phyloP scores from a whole-genome alignment of 2,329 filamentous ascomycete genomes.

The Aspergillus proliferans region DNA sequence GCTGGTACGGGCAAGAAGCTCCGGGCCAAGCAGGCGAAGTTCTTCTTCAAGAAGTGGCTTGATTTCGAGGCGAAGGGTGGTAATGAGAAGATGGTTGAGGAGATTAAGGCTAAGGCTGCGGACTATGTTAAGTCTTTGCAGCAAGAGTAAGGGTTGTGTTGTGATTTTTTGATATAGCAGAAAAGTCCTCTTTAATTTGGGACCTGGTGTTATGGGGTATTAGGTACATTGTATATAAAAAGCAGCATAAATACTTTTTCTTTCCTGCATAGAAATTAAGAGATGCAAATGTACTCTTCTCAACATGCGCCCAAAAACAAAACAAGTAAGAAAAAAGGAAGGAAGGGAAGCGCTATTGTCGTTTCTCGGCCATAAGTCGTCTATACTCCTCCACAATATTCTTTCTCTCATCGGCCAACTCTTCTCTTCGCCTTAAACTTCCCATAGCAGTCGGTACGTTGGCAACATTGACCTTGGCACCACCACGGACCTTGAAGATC shows the following conservation, averaged over 20 bases:
- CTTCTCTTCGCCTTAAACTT: constrained; percentile 65
- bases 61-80: constrained; percentile 76
- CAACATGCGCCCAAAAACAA: neutral
- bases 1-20: constrained; percentile 53
- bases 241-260: constrained; percentile 4
- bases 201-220: constrained; percentile 9
- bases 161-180: constrained; percentile 7
- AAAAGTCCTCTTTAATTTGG: constrained; percentile 1
- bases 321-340: neutral
- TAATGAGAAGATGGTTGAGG: constrained; percentile 62
- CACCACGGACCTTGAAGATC: constrained; percentile 59
- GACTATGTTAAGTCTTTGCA: constrained; percentile 57
- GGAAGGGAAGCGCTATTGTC: constrained; percentile 17
- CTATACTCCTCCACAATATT: constrained; percentile 70
- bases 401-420: constrained; percentile 61
- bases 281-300: neutral
- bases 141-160: constrained; percentile 15
- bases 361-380: constrained; percentile 58
- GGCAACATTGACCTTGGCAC: constrained; percentile 60
- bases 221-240: constrained; percentile 11
- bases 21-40: constrained; percentile 75
- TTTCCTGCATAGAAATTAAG: neutral
- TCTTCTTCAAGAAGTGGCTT: constrained; percentile 88
- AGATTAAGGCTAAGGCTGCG: constrained; percentile 63
- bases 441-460: constrained; percentile 64